Evolutionary conservation across 805 yeast species (phyloP).

Genomic region (Naumovozyma baii): DNA sequence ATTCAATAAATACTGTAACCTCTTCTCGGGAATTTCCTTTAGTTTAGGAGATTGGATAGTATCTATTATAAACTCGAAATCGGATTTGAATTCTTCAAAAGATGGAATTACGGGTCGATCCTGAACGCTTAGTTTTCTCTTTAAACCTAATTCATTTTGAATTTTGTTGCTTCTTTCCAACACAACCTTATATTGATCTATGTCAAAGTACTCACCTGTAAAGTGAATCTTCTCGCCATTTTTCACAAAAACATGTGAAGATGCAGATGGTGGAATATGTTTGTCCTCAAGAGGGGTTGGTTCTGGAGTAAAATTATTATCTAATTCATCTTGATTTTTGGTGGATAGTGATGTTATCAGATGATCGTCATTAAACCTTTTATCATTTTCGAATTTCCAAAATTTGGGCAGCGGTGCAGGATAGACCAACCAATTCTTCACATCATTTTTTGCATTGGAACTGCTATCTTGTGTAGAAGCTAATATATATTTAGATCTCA

Average conservation of each 20-base stretch:
- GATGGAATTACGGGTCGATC: conserved; percentile 13
- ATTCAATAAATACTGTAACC: conserved; percentile 26
- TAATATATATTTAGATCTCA: conserved; percentile 57
- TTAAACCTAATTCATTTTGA: not conserved
- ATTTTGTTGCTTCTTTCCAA: conserved; percentile 4
- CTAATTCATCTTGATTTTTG: not conserved
- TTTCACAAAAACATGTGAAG: not conserved
- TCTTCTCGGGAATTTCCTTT: conserved; percentile 17
- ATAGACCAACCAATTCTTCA: conserved; percentile 60
- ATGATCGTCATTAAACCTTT: conserved; percentile 18
- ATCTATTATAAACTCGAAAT: conserved; percentile 22
- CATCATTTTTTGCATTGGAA: conserved; percentile 64
- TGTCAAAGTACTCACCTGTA: conserved; percentile 31
- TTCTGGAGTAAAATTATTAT: not conserved
- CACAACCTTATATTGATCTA: conserved; percentile 22
- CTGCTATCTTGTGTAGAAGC: conserved; percentile 56
- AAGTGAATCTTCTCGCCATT: conserved; percentile 6
- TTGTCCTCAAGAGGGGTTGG: not conserved
- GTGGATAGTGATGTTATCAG: not conserved
- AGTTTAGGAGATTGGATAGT: conserved; percentile 11
- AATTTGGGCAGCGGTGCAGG: conserved; percentile 57
- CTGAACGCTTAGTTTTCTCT: not conserved
- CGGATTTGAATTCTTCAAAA: conserved; percentile 26
- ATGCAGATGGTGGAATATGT: not conserved
- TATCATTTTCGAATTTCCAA: conserved; percentile 33